phyloP scores from a whole-genome alignment of 345 rosid species.

The Viola odorata region DNA sequence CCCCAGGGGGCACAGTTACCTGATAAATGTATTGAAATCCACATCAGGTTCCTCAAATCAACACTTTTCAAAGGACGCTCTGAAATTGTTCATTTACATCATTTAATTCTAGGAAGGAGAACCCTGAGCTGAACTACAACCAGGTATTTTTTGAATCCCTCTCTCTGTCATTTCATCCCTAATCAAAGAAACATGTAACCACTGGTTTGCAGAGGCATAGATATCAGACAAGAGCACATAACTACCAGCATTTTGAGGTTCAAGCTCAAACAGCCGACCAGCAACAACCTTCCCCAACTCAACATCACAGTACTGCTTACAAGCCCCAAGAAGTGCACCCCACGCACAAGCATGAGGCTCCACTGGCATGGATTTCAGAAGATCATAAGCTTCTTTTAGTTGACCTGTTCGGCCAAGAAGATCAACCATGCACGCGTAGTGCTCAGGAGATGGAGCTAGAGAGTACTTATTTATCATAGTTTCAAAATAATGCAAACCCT shows the following conservation, averaged over 20 bases:
- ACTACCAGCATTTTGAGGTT: conserved; percentile 51
- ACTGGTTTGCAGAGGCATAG: conserved; percentile 57
- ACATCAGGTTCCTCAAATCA: neutral
- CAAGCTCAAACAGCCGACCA: conserved; percentile 43
- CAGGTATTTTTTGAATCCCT: conserved; percentile 52
- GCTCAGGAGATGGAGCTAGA: conserved; percentile 50
- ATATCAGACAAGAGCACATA: conserved; percentile 69
- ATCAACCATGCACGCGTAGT: conserved; percentile 63
- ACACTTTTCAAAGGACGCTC: neutral
- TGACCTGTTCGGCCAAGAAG: conserved; percentile 59
- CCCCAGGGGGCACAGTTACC: neutral
- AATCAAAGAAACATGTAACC: conserved; percentile 52
- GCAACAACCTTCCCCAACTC: conserved; percentile 57
- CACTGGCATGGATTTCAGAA: conserved; percentile 47
- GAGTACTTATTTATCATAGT: conserved; percentile 41
- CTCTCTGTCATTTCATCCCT: conserved; percentile 58
- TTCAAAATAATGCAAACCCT: conserved; percentile 49
- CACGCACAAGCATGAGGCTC: conserved; percentile 56
- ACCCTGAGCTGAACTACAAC: conserved; percentile 30
- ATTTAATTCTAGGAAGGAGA: neutral
- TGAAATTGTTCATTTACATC: no score
- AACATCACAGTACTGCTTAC: conserved; percentile 43
- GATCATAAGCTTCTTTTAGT: conserved; percentile 46
- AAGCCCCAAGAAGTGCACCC: conserved; percentile 68
- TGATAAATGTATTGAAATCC: neutral